These are phyloP conservation scores for Fusarium mangiferae DNA, from an alignment of 2,329 filamentous ascomycete species.

Conservation along the genomic window DNA sequence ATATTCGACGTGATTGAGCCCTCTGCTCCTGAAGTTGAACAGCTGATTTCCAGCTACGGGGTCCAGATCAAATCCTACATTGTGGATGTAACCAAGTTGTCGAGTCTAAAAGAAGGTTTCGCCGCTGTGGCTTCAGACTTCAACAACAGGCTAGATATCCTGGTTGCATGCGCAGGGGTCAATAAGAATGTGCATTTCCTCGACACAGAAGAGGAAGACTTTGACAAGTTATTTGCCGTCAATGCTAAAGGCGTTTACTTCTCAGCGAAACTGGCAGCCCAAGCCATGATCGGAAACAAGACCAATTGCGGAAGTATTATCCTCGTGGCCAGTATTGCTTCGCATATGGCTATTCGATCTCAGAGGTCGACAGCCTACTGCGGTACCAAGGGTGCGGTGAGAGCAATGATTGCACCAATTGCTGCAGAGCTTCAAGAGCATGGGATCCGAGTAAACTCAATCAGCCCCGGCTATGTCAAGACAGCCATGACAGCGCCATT, in stretches of 20 bases:
- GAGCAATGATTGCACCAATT: conserved; percentile 42
- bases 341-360: conserved; percentile 60
- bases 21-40: conserved; percentile 58
- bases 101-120: conserved; percentile 61
- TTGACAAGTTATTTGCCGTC: conserved; percentile 70
- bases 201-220: conserved; percentile 69
- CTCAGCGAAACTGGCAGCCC: conserved; percentile 61
- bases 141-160: conserved; percentile 62
- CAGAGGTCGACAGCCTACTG: conserved; percentile 54
- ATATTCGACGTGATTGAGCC: conserved; percentile 68
- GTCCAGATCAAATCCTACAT: conserved; percentile 60
- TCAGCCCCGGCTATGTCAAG: conserved; percentile 57
- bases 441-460: conserved; percentile 58
- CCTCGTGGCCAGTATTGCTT: conserved; percentile 64
- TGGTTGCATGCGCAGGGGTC: conserved; percentile 68
- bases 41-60: conserved; percentile 54
- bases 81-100: conserved; percentile 58
- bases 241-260: conserved; percentile 74
- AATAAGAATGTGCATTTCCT: conserved; percentile 70
- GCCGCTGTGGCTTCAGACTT: conserved; percentile 56
- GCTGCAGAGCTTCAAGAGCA: conserved; percentile 47
- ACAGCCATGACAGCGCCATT: conserved; percentile 58
- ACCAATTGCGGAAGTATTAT: conserved; percentile 63
- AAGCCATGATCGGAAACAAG: conserved; percentile 61
- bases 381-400: conserved; percentile 42